These are phyloP conservation scores for Phylloporus sp. DNA, from an alignment of 768 basidiomycete genomes.

Conservation along the genomic window DNA sequence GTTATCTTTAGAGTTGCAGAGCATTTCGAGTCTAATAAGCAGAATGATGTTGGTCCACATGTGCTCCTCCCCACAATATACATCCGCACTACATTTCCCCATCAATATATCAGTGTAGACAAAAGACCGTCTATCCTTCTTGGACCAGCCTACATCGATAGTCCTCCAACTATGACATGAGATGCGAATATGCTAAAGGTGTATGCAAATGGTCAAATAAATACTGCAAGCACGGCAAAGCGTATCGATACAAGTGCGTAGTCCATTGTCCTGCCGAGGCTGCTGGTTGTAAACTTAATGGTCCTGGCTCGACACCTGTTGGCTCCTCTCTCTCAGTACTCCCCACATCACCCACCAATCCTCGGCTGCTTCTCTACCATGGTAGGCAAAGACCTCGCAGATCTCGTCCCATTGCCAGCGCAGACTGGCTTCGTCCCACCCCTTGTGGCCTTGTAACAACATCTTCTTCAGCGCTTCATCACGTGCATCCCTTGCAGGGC, in stretches of 20 bases:
- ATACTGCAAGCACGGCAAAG: background rate
- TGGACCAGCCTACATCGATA: background rate
- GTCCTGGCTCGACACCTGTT: conserved; percentile 4
- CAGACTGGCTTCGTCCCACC: conserved; percentile 47
- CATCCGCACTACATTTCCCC: conserved; percentile 15
- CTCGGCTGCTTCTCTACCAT: conserved; percentile 53
- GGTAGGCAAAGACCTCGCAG: conserved; percentile 48
- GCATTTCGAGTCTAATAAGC: conserved; percentile 7
- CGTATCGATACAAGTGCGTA: conserved; percentile 6
- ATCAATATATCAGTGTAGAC: background rate
- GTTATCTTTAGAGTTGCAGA: conserved; percentile 15
- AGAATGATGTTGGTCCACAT: background rate
- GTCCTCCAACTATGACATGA: background rate
- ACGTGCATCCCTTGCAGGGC: conserved; percentile 43
- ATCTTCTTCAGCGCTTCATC: conserved; percentile 34
- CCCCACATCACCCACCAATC: conserved; percentile 68
- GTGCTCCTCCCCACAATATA: conserved; percentile 10
- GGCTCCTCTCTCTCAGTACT: conserved; percentile 38
- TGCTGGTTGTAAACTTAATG: conserved; percentile 8
- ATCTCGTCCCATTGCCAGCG: conserved; percentile 53
- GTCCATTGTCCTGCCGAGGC: conserved; percentile 1
- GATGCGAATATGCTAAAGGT: background rate
- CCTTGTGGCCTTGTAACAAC: conserved; percentile 26
- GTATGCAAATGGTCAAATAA: background rate
- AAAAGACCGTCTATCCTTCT: background rate